These are phyloP conservation scores for Boletus rex-veris DNA, from an alignment of 768 basidiomycete species.

Conservation along the genomic window DNA sequence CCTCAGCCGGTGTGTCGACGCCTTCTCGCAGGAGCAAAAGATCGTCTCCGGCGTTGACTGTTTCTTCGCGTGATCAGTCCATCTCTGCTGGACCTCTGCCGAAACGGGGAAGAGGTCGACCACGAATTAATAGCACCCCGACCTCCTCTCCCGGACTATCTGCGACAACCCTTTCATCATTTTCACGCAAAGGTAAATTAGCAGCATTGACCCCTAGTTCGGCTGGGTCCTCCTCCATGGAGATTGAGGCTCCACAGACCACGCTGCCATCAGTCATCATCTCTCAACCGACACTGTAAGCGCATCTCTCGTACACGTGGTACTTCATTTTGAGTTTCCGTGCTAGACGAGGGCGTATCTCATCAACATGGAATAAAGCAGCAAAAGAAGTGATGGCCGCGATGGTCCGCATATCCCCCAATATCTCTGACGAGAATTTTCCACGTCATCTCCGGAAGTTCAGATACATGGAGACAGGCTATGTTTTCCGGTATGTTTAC, in stretches of 20 bases:
- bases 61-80: conserved; percentile 12
- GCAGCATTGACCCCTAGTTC: conserved; percentile 7
- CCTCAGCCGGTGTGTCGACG: conserved; percentile 6
- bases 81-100: conserved; percentile 9
- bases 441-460: conserved; percentile 45
- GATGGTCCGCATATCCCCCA: conserved; percentile 31
- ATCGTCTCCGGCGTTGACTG: conserved; percentile 11
- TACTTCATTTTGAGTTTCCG: conserved; percentile 1
- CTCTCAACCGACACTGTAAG: conserved; percentile 24
- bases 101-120: conserved; percentile 8
- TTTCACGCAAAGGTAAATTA: conserved; percentile 5
- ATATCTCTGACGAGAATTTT: conserved; percentile 35
- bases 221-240: conserved; percentile 12
- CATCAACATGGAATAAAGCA: conserved; percentile 30
- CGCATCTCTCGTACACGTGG: neutral
- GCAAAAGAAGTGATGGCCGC: conserved; percentile 29
- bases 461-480: conserved; percentile 51
- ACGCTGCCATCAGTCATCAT: conserved; percentile 17
- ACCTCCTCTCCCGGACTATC: conserved; percentile 9
- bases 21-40: conserved; percentile 3
- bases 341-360: conserved; percentile 25
- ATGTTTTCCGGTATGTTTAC: conserved; percentile 41
- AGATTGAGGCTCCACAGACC: neutral
- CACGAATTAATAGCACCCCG: conserved; percentile 1
- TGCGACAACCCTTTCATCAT: neutral